Conservation (phyloP, 2,329 filamentous ascomycete genomes). For the Verticillium nubilum region DNA sequence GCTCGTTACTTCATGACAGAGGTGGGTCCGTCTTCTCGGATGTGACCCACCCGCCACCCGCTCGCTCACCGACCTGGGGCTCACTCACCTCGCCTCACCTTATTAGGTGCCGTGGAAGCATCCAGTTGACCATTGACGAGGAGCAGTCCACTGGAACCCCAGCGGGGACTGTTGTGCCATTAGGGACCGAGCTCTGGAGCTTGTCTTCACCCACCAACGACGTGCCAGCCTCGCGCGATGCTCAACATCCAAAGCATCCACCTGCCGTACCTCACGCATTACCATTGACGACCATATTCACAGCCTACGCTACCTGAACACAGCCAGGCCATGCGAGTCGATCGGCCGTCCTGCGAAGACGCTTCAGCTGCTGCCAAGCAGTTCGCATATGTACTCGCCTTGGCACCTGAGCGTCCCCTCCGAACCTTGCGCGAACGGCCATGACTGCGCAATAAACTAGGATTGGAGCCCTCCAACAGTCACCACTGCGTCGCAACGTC, state of each 20-base stretch:
- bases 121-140: neutral
- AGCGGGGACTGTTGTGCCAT: neutral
- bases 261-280: neutral
- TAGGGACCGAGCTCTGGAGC: neutral
- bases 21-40: no score
- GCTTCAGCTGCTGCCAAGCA: neutral
- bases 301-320: neutral
- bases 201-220: neutral
- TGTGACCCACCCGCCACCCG: no score
- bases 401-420: neutral
- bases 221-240: neutral
- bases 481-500: constrained; percentile 7
- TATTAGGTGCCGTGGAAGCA: neutral
- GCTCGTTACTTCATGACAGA: no score
- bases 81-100: neutral
- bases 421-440: neutral
- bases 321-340: neutral
- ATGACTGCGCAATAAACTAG: neutral
- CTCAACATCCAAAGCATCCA: neutral
- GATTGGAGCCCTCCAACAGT: neutral
- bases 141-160: neutral
- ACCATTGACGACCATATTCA: neutral
- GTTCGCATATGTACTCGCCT: neutral
- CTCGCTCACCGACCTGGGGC: neutral
- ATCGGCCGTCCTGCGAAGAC: neutral